Conservation (phyloP, 306 rosid species). For the Urtica urens region DNA sequence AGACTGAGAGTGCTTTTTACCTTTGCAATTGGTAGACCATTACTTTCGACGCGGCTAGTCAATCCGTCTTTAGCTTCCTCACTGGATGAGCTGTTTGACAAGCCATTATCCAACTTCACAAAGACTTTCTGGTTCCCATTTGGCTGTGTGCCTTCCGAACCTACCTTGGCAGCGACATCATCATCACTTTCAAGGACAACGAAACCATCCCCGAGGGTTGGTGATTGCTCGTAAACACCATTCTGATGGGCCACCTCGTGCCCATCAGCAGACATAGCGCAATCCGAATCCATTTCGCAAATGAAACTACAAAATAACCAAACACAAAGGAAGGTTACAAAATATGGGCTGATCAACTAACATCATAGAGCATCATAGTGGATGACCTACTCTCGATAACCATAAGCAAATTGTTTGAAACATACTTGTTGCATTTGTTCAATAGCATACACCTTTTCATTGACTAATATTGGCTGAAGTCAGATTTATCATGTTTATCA, state of each 20-base stretch:
- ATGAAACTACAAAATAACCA: slow-evolving; percentile 30
- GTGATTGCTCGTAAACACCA: slow-evolving; percentile 33
- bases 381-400: no score
- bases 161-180: slow-evolving; percentile 14
- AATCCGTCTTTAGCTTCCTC: slow-evolving; percentile 38
- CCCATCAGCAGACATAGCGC: slow-evolving; percentile 31
- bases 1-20: slow-evolving; percentile 16
- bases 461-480: no score
- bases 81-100: slow-evolving; percentile 23
- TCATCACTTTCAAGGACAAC: slow-evolving; percentile 25
- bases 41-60: slow-evolving; percentile 19
- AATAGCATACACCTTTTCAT: no score
- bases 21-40: slow-evolving; percentile 41
- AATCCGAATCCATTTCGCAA: slow-evolving; percentile 53
- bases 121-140: slow-evolving; percentile 35
- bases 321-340: neutral
- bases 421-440: neutral
- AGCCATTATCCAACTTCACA: slow-evolving; percentile 27
- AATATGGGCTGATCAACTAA: no score
- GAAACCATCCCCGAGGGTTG: slow-evolving; percentile 21
- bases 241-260: slow-evolving; percentile 44
- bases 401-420: neutral
- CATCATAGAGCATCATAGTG: no score
- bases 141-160: slow-evolving; percentile 19
- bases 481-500: no score